Evolutionary conservation across 495 filamentous ascomycete genomes (phyloP), one percentile per base, ranked within the genome.

Genomic region (Penicillium soppii): DNA sequence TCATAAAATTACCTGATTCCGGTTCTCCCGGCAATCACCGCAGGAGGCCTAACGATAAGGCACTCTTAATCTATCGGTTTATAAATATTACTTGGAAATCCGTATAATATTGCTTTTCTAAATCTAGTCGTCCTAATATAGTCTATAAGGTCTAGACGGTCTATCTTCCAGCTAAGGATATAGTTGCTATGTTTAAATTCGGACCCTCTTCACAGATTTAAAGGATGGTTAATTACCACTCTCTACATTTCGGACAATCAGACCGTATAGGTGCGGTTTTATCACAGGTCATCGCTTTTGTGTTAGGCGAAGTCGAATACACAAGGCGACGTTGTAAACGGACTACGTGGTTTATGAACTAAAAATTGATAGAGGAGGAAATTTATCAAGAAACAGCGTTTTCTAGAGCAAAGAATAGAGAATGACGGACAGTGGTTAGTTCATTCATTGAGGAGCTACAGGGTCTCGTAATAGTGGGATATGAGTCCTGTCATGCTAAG

Each of bases 401-500:
- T 4, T 26, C n/a, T 26, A 42, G 22, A 13, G 16, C 23, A 38
- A 21, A 37, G 20, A 22, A 37, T 3, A 27, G 21, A 38, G 44
- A 38, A 37, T 7, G 36, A 5, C n/a, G 21, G 22, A 29, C 21
- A 25, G 32, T 26, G 36, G 38, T 47, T n/a, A 16, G 38, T 26
- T 20, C 23, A 2, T 47, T 47, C 32, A 47, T 47, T 4, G 21
- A 47, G n/a, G 30, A 47, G 32, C 36, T 47, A 37, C 33, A 47
- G 32, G 25, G 44, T 25, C 33, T 47, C 16, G 44, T 8, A 29
- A 47, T 47, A 20, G 32, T 47, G 21, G 44, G 44, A 37, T 38
- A 47, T 47, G 44, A 47, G 33, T 37, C 44, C 20, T 47, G 44
- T 23, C 32, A 48, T 29, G 45, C 45, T 48, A 37, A 48, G 23